Percentiles rank a stretch among this genome's conserved stretches.
phyloP scores from a whole-genome alignment of 2,329 filamentous ascomycete genomes.

The Beauveria brongniartii region DNA sequence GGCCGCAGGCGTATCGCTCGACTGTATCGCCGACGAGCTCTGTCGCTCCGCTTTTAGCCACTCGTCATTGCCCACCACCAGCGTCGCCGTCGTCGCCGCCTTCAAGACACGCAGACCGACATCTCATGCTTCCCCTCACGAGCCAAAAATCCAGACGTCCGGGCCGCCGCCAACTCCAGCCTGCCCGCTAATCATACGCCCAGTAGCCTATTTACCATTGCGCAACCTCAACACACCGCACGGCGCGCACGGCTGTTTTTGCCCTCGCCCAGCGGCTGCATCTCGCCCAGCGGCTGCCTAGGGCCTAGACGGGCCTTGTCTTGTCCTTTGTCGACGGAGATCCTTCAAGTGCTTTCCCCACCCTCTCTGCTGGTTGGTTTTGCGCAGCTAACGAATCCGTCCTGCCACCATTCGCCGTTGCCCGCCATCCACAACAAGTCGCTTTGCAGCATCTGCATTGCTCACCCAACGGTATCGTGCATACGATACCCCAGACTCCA shows the following conservation, averaged over 20 bases:
- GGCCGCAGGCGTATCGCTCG: neutral
- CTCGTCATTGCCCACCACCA: neutral
- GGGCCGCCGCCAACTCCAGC: neutral
- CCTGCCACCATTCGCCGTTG: neutral
- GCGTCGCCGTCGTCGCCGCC: neutral
- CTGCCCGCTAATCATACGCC: neutral
- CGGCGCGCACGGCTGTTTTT: neutral
- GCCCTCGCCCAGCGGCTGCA: neutral
- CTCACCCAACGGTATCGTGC: neutral
- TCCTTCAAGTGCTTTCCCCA: neutral
- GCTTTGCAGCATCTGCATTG: neutral
- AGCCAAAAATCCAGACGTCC: neutral
- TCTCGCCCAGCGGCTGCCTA: neutral
- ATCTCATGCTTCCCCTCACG: slow-evolving; percentile 10
- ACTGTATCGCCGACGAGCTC: neutral
- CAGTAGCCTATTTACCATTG: neutral
- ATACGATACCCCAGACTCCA: neutral
- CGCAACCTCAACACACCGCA: neutral
- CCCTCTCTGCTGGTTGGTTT: neutral
- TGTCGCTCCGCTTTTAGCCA: neutral
- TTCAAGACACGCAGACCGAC: slow-evolving; percentile 1
- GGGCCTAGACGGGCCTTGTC: neutral
- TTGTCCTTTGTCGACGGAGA: slow-evolving; percentile 5
- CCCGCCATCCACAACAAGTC: neutral
- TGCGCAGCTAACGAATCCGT: neutral